phyloP scores from a whole-genome alignment of 1,284 basidiomycete species.

The Macrocystidia cucumis region DNA sequence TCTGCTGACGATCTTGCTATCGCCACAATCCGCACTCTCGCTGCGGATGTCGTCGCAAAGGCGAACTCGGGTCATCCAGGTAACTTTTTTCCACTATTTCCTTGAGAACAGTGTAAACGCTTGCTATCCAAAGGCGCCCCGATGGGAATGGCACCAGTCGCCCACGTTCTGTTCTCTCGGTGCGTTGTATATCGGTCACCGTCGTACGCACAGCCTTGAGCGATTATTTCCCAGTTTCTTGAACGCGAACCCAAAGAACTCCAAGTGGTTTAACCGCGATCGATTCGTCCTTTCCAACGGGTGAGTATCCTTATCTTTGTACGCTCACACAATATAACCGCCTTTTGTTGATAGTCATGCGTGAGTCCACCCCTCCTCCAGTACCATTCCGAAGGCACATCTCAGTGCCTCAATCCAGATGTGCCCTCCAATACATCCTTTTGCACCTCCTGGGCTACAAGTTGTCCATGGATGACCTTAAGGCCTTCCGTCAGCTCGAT shows the following conservation, averaged over 20 bases:
- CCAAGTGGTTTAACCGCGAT: constrained; percentile 91
- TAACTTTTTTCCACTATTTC: constrained; percentile 22
- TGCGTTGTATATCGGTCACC: constrained; percentile 24
- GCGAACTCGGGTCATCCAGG: constrained; percentile 93
- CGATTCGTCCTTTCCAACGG: constrained; percentile 85
- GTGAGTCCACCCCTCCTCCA: constrained; percentile 32
- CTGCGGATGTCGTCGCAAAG: constrained; percentile 68
- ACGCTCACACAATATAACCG: background rate
- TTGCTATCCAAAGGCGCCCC: constrained; percentile 60
- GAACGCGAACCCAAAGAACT: constrained; percentile 81
- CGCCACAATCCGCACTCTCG: constrained; percentile 64
- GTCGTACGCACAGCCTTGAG: constrained; percentile 1
- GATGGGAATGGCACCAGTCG: constrained; percentile 87
- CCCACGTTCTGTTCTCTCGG: constrained; percentile 84
- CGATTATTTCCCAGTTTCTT: constrained; percentile 66
- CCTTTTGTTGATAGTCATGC: constrained; percentile 44
- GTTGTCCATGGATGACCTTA: constrained; percentile 78
- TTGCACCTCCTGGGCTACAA: constrained; percentile 84
- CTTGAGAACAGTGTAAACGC: too few species aligned
- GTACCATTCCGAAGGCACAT: constrained; percentile 7
- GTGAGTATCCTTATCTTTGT: constrained; percentile 26
- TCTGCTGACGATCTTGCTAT: constrained; percentile 51
- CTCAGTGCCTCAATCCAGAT: constrained; percentile 35
- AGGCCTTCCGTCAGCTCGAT: constrained; percentile 79
- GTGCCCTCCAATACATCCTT: constrained; percentile 79